A percentile compares a stretch with the other conserved stretches of the same genome.
Conservation (phyloP, 2,329 filamentous ascomycete species). For the Furcasterigmium furcatum region DNA sequence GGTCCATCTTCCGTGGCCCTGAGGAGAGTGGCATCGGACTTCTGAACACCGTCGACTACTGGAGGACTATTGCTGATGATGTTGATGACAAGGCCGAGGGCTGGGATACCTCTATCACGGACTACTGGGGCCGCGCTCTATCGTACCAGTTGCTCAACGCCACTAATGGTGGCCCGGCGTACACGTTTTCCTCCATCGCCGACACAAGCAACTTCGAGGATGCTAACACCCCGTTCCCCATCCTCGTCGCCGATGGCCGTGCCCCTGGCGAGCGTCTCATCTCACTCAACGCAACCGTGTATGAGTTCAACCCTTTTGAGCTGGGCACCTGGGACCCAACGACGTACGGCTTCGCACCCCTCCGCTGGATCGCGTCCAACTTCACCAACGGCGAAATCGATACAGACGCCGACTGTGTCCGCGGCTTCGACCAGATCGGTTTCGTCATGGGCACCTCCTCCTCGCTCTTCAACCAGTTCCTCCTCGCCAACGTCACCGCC, state of each 20-base stretch:
- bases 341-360: constrained; percentile 56
- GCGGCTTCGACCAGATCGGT: constrained; percentile 75
- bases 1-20: constrained; percentile 37
- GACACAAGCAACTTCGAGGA: constrained; percentile 33
- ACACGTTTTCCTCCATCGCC: constrained; percentile 74
- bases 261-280: constrained; percentile 39
- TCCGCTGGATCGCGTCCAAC: constrained; percentile 57
- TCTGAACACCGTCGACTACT: constrained; percentile 28
- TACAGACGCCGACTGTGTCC: constrained; percentile 41
- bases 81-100: constrained; percentile 35
- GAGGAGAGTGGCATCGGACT: constrained; percentile 26
- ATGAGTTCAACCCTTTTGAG: constrained; percentile 65
- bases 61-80: constrained; percentile 28
- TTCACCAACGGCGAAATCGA: constrained; percentile 47
- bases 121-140: constrained; percentile 79
- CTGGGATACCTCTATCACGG: constrained; percentile 67
- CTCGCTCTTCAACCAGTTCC: constrained; percentile 76
- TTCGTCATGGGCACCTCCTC: constrained; percentile 82
- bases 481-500: constrained; percentile 52
- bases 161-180: constrained; percentile 67
- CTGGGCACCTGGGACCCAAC: constrained; percentile 62
- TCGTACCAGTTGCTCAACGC: constrained; percentile 80
- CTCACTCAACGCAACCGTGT: constrained; percentile 56
- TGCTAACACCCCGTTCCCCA: constrained; percentile 42
- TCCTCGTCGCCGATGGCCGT: constrained; percentile 46